A percentile compares a stretch with the other conserved stretches of the same genome.
These are phyloP conservation scores for Ophiocordyceps sinensis DNA, from an alignment of 2,329 filamentous ascomycete species.

Conservation along the genomic window DNA sequence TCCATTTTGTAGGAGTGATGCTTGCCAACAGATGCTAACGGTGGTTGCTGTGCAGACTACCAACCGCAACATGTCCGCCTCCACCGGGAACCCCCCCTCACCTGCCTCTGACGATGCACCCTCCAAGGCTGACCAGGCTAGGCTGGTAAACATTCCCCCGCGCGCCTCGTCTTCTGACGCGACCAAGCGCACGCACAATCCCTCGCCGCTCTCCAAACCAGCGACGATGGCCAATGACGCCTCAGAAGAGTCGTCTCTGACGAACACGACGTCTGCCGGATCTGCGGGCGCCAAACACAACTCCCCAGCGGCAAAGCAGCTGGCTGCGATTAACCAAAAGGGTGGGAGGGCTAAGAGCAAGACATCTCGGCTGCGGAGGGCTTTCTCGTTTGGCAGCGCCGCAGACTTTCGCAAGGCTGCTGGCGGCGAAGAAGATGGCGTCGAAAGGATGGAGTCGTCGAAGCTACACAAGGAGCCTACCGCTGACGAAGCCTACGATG, in stretches of 20 bases:
- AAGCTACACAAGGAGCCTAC: conserved; percentile 53
- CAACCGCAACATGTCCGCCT: conserved; percentile 41
- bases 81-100: conserved; percentile 38
- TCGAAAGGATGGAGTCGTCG: conserved; percentile 21
- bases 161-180: conserved; percentile 52
- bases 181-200: conserved; percentile 48
- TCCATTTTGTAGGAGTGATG: conserved; percentile 27
- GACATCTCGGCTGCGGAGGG: conserved; percentile 70
- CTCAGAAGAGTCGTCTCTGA: conserved; percentile 26
- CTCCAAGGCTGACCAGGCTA: conserved; percentile 36
- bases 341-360: conserved; percentile 69
- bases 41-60: conserved; percentile 35
- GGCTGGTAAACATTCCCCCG: conserved; percentile 42
- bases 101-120: conserved; percentile 30
- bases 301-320: conserved; percentile 69
- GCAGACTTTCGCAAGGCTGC: conserved; percentile 73
- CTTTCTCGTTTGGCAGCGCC: conserved; percentile 93
- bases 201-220: conserved; percentile 63
- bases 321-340: conserved; percentile 77
- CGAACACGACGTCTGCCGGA: conserved; percentile 12
- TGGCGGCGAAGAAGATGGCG: conserved; percentile 38
- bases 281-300: conserved; percentile 23
- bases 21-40: conserved; percentile 30
- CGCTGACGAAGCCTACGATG: conserved; percentile 54
- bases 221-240: conserved; percentile 45